phyloP scores from a whole-genome alignment of 495 filamentous ascomycete species.

The Talaromyces liani region DNA sequence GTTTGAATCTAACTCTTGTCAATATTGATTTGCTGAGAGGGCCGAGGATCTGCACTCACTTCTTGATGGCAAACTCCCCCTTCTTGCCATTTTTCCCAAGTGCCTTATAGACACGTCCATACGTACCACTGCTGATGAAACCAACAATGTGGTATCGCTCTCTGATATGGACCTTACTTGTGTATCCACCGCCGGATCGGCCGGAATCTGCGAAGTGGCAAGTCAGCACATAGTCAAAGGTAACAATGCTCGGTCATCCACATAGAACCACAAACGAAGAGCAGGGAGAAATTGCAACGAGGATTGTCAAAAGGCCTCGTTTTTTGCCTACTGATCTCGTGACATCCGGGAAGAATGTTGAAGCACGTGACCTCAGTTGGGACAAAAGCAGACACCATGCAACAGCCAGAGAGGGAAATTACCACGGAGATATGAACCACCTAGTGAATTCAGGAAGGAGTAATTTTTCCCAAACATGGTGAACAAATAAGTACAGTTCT shows the following conservation, averaged over 20 bases:
- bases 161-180: slow-evolving; percentile 79
- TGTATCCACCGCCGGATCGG: slow-evolving; percentile 48
- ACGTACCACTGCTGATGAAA: slow-evolving; percentile 98
- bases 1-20: slow-evolving; percentile 68
- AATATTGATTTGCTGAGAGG: neutral
- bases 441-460: slow-evolving; percentile 33
- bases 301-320: neutral
- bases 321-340: neutral
- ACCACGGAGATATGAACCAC: slow-evolving; percentile 43
- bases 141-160: slow-evolving; percentile 94
- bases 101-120: slow-evolving; percentile 97
- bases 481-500: slow-evolving; percentile 15
- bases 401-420: slow-evolving; percentile 26
- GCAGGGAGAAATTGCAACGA: neutral
- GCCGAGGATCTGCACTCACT: slow-evolving; percentile 35
- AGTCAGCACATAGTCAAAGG: neutral
- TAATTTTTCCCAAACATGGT: slow-evolving; percentile 38
- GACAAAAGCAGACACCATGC: slow-evolving; percentile 10
- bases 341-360: neutral
- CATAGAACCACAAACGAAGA: neutral
- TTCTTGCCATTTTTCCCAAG: slow-evolving; percentile 65
- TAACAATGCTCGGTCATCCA: neutral
- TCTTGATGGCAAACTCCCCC: slow-evolving; percentile 92
- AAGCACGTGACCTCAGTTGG: slow-evolving; percentile 6
- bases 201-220: slow-evolving; percentile 24